phyloP scores from a whole-genome alignment of 176 grass and related monocot genomes.

The Tillandsia fasciculata region DNA sequence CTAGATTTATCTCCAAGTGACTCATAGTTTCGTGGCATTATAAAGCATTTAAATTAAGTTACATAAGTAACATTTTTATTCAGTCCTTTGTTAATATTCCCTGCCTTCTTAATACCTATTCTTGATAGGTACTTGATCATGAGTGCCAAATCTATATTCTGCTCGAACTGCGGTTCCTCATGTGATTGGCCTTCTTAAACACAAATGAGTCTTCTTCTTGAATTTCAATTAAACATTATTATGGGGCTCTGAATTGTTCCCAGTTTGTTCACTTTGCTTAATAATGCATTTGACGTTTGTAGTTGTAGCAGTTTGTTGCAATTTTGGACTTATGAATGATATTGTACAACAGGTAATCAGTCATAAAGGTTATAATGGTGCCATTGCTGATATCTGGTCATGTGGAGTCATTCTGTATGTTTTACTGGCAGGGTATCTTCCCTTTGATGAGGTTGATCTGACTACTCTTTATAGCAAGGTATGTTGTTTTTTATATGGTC shows the following conservation, averaged over 20 bases:
- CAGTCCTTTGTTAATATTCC: not conserved
- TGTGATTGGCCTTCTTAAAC: no score
- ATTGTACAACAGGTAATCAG: slow-evolving; percentile 57
- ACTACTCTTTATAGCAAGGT: slow-evolving; percentile 95
- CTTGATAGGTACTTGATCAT: not conserved
- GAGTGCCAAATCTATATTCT: not conserved
- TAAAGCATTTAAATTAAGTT: no score
- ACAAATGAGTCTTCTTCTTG: no score
- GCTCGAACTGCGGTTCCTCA: no score
- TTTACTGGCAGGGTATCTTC: slow-evolving; percentile 92
- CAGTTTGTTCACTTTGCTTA: no score
- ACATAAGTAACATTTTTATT: no score
- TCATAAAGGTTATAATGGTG: slow-evolving; percentile 96
- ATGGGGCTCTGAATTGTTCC: no score
- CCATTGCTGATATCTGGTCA: slow-evolving; percentile 96
- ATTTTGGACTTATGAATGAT: slow-evolving; percentile 9
- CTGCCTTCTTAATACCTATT: not conserved
- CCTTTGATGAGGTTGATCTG: slow-evolving; percentile 96
- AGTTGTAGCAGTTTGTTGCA: not conserved
- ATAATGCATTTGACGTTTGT: no score
- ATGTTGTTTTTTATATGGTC: slow-evolving; percentile 16
- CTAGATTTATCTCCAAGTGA: no score
- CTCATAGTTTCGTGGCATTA: not conserved
- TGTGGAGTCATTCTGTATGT: slow-evolving; percentile 98
- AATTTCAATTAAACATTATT: no score